These are phyloP conservation scores for Quercus robur DNA, from an alignment of 306 rosid genomes.

Conservation along the genomic window DNA sequence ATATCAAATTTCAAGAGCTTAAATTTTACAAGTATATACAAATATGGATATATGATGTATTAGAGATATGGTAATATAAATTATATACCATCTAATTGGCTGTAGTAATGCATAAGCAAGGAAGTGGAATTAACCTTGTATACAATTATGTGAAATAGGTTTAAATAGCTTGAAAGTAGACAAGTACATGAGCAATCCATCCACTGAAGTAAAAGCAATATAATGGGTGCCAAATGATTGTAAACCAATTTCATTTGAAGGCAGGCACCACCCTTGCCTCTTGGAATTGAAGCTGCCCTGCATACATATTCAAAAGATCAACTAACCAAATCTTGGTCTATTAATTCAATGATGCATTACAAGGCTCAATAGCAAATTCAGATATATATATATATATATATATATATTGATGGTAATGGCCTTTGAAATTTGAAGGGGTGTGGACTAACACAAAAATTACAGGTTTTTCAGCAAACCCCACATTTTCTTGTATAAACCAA, in stretches of 20 bases:
- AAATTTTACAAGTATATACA: neutral
- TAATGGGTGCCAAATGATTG: slow-evolving; percentile 55
- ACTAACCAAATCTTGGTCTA: neutral
- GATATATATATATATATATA: no score
- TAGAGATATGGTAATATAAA: neutral
- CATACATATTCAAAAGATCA: slow-evolving; percentile 21
- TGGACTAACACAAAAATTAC: neutral
- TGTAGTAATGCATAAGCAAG: neutral
- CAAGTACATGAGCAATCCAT: slow-evolving; percentile 58
- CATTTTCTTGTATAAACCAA: neutral
- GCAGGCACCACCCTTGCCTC: slow-evolving; percentile 47
- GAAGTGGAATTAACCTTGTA: slow-evolving; percentile 44
- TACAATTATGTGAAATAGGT: slow-evolving; percentile 57
- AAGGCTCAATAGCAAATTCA: neutral
- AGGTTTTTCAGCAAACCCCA: neutral
- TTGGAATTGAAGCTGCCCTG: slow-evolving; percentile 79
- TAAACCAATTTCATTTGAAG: slow-evolving; percentile 71
- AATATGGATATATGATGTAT: neutral
- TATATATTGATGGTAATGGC: neutral
- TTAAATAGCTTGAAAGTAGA: slow-evolving; percentile 47
- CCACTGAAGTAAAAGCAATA: slow-evolving; percentile 58
- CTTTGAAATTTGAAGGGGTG: neutral
- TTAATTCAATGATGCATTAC: neutral
- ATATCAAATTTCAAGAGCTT: neutral
- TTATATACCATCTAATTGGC: neutral